Evolutionary conservation across 768 basidiomycete genomes (phyloP).

Genomic region (Dioszegia aurantiaca): DNA sequence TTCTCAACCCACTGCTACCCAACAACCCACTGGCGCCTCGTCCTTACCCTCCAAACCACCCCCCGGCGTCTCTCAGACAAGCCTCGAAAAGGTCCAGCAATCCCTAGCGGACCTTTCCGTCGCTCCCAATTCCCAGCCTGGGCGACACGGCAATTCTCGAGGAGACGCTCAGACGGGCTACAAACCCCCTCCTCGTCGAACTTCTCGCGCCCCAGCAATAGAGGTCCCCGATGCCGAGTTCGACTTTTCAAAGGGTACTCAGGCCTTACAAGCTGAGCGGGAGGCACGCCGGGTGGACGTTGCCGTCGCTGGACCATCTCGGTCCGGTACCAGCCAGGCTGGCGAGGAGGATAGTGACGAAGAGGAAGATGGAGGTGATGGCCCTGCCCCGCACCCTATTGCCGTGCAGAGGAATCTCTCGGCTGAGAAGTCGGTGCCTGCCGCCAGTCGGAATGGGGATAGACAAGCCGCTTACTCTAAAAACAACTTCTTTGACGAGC

Average conservation of each 20-base stretch:
- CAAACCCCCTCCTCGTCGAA: not conserved
- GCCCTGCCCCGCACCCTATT: slow-evolving; percentile 26
- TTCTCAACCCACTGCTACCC: not conserved
- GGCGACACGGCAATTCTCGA: not conserved
- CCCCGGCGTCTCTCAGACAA: slow-evolving; percentile 24
- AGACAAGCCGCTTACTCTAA: slow-evolving; percentile 37
- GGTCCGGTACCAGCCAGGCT: not conserved
- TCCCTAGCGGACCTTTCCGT: slow-evolving; percentile 39
- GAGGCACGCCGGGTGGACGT: slow-evolving; percentile 23
- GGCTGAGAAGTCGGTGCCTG: no score
- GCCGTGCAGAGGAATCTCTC: slow-evolving; percentile 19
- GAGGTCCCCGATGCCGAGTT: slow-evolving; percentile 45
- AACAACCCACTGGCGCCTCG: slow-evolving; percentile 7
- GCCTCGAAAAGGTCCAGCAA: slow-evolving; percentile 42
- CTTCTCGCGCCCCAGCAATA: slow-evolving; percentile 1
- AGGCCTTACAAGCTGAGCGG: slow-evolving; percentile 34
- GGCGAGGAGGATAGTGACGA: not conserved
- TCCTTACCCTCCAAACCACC: slow-evolving; percentile 32
- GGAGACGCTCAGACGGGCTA: not conserved
- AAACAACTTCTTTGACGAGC: slow-evolving; percentile 40
- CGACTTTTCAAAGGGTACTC: slow-evolving; percentile 38
- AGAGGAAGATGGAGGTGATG: slow-evolving; percentile 16
- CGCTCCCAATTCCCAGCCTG: not conserved
- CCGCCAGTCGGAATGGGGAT: not conserved
- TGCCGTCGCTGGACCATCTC: slow-evolving; percentile 2